A percentile compares a stretch with the other conserved stretches of the same genome.
Evolutionary conservation across 148 eudicot species (phyloP).

Genomic region (Dysphania ambrosioides): DNA sequence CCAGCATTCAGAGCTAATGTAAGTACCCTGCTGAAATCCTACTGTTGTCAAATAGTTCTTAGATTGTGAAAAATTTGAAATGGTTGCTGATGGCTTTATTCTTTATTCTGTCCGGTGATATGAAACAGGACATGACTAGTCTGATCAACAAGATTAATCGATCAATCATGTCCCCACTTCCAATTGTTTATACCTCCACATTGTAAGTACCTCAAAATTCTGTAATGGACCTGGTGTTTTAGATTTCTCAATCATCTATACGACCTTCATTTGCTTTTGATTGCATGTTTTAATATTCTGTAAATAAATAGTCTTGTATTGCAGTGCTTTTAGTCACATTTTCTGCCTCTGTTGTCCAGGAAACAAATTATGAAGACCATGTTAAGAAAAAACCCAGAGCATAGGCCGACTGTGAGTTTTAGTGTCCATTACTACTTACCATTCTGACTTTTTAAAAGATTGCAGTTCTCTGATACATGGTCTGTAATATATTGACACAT

Average conservation of each 20-base stretch:
- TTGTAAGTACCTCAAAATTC: slow-evolving; percentile 52
- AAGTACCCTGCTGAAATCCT: slow-evolving; percentile 28
- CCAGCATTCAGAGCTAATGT: slow-evolving; percentile 87
- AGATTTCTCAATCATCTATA: not conserved
- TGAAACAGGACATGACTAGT: slow-evolving; percentile 72
- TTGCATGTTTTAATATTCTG: slow-evolving; percentile 1
- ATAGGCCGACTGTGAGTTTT: slow-evolving; percentile 86
- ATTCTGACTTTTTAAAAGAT: not conserved
- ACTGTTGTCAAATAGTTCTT: not conserved
- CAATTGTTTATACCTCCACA: slow-evolving; percentile 66
- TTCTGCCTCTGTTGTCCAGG: slow-evolving; percentile 36
- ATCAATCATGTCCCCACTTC: slow-evolving; percentile 71
- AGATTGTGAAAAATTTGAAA: not conserved
- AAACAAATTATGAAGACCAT: slow-evolving; percentile 90
- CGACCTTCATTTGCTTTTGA: not conserved
- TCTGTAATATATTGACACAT: not conserved
- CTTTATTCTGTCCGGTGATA: not conserved
- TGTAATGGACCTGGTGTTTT: not conserved
- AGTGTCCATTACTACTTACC: not conserved
- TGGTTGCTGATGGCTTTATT: not conserved
- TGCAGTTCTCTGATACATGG: slow-evolving; percentile 20
- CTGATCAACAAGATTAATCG: slow-evolving; percentile 88
- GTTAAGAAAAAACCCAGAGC: slow-evolving; percentile 93
- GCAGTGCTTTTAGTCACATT: not conserved
- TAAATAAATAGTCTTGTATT: too few relatives aligned